phyloP scores from a whole-genome alignment of 2,329 filamentous ascomycete species.

The Xylaria sp. region DNA sequence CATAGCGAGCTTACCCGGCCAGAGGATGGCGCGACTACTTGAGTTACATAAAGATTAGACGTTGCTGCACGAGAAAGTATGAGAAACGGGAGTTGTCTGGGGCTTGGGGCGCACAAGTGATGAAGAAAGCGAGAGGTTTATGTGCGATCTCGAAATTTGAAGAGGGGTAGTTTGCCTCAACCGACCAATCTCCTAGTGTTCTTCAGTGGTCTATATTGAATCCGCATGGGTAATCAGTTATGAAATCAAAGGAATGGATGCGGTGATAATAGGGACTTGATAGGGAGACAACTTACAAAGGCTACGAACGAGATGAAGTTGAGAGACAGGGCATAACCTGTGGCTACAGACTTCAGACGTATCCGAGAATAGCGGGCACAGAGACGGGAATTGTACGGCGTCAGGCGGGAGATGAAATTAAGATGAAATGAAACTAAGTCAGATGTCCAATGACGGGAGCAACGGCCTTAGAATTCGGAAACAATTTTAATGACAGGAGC shows the following conservation, averaged over 20 bases:
- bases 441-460: not conserved
- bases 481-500: not conserved
- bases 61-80: not conserved
- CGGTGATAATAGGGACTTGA: too few species aligned
- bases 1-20: constrained; percentile 19
- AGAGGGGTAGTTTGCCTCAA: not conserved
- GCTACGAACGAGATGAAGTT: constrained; percentile 7
- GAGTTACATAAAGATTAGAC: constrained; percentile 3
- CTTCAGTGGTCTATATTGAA: not conserved
- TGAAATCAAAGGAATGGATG: too few species aligned
- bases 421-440: not conserved
- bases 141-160: constrained; percentile 3
- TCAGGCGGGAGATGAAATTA: not conserved
- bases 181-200: not conserved
- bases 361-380: not conserved
- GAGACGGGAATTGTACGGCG: not conserved
- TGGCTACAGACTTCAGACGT: not conserved
- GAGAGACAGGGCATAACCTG: constrained; percentile 10
- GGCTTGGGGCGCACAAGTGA: constrained; percentile 4
- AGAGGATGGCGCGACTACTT: not conserved
- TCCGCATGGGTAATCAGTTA: constrained; percentile 3
- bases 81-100: not conserved
- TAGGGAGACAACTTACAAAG: not conserved
- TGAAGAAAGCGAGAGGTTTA: not conserved
- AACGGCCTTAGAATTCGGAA: not conserved